Evolutionary conservation across 2,329 filamentous ascomycete genomes (phyloP).

Genomic region (Penicillium capsulatum): DNA sequence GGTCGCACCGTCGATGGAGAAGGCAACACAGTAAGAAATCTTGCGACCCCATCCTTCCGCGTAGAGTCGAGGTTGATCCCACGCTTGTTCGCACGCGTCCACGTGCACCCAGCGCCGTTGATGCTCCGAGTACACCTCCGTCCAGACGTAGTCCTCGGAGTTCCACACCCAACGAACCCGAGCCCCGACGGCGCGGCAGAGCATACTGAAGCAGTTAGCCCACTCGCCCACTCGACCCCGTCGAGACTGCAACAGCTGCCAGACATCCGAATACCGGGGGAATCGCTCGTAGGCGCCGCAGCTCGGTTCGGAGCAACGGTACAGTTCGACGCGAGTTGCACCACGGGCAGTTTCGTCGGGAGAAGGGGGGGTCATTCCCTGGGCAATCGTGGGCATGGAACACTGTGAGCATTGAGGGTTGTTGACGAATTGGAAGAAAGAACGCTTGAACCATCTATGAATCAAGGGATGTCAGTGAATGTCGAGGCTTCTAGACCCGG

Average conservation of each 20-base stretch:
- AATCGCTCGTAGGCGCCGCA: constrained; percentile 84
- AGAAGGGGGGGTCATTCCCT: constrained; percentile 77
- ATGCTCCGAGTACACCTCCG: constrained; percentile 92
- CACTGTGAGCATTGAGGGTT: constrained; percentile 84
- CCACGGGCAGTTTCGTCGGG: constrained; percentile 87
- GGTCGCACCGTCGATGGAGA: constrained; percentile 78
- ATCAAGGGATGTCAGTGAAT: constrained; percentile 14
- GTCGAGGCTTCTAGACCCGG: constrained; percentile 15
- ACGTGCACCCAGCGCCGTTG: constrained; percentile 95
- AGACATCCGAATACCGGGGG: constrained; percentile 91
- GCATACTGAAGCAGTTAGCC: constrained; percentile 98
- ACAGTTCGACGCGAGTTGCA: constrained; percentile 82
- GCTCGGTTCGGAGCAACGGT: constrained; percentile 71
- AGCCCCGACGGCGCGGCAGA: constrained; percentile 86
- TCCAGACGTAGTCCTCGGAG: constrained; percentile 95
- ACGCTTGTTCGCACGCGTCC: constrained; percentile 88
- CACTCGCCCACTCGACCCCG: constrained; percentile 89
- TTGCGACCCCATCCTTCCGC: constrained; percentile 94
- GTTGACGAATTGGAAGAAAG: constrained; percentile 96
- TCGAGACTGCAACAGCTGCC: constrained; percentile 80
- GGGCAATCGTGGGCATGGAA: constrained; percentile 73
- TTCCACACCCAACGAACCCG: constrained; percentile 98
- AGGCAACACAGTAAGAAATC: constrained; percentile 95
- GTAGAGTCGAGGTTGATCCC: constrained; percentile 91
- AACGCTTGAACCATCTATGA: constrained; percentile 84